These are phyloP conservation scores for Colletotrichum aenigma DNA, from an alignment of 2,329 filamentous ascomycete species.

Conservation along the genomic window DNA sequence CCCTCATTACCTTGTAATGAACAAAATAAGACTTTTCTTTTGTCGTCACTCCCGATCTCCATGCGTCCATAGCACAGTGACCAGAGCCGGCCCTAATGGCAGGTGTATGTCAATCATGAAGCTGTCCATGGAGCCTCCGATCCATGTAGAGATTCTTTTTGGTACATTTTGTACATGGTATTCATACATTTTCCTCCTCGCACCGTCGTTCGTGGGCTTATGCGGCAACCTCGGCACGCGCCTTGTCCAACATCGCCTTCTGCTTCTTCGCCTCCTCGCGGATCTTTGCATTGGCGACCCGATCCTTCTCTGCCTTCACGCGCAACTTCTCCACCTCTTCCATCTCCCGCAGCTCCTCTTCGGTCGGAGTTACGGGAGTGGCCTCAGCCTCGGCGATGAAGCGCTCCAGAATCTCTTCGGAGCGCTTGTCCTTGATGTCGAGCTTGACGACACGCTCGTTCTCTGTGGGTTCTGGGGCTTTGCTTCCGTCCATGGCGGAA, in stretches of 20 bases:
- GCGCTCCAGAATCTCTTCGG: constrained; percentile 65
- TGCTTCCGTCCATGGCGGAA: constrained; percentile 50
- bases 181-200: constrained; percentile 8
- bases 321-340: constrained; percentile 59
- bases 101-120: neutral
- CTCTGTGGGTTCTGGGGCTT: constrained; percentile 49
- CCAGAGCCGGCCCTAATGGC: neutral
- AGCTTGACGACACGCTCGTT: constrained; percentile 58
- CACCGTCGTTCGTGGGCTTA: constrained; percentile 13
- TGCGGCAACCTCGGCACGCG: constrained; percentile 33
- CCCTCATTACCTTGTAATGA: neutral
- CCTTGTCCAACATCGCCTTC: constrained; percentile 52
- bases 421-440: constrained; percentile 67
- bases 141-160: constrained; percentile 13
- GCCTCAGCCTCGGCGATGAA: constrained; percentile 69
- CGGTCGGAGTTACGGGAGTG: constrained; percentile 56
- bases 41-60: neutral
- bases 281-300: constrained; percentile 54
- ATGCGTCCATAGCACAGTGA: neutral
- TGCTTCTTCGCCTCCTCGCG: constrained; percentile 65
- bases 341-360: constrained; percentile 64
- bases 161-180: constrained; percentile 21
- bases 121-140: neutral
- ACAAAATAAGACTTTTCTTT: neutral
- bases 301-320: constrained; percentile 57